Conservation (phyloP, 2,329 filamentous ascomycete genomes). For the Zalaria sp. region DNA sequence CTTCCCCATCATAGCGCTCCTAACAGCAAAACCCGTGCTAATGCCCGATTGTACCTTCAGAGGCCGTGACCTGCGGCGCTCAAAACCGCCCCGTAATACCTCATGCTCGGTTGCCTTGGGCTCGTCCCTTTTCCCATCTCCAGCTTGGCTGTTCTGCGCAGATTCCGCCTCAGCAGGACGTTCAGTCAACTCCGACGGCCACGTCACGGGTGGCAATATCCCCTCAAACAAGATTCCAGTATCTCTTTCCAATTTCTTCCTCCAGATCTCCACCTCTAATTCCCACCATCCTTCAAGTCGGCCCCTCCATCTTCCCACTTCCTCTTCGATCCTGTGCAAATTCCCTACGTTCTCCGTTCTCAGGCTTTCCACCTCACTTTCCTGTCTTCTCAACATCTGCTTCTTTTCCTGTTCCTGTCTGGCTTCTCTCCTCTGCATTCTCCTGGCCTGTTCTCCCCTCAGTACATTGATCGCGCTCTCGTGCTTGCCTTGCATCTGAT, state of each 20-base stretch:
- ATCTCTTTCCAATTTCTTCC: conserved; percentile 3
- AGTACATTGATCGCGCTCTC: conserved; percentile 32
- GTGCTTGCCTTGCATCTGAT: conserved; percentile 27
- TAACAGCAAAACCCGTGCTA: conserved; percentile 3
- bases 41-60: conserved; percentile 1
- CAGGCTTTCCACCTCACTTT: conserved; percentile 12
- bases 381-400: conserved; percentile 19
- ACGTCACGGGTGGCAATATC: background rate
- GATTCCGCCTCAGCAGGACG: too few species aligned
- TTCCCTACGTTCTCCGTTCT: conserved; percentile 4
- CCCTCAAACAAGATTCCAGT: conserved; percentile 1
- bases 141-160: too few species aligned
- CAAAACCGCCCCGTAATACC: too few species aligned
- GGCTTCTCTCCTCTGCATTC: conserved; percentile 19
- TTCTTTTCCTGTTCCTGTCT: conserved; percentile 26
- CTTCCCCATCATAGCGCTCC: conserved; percentile 2
- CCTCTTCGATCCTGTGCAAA: conserved; percentile 1
- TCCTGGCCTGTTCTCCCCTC: conserved; percentile 28
- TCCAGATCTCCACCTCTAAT: conserved; percentile 7
- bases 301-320: conserved; percentile 1
- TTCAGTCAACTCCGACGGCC: background rate
- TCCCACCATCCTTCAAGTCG: conserved; percentile 7
- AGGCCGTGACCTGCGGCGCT: background rate
- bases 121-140: too few species aligned
- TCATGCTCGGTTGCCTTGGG: too few species aligned